A percentile compares a stretch with the other conserved stretches of the same genome.
These are phyloP conservation scores for Lenzites betulinus DNA, from an alignment of 768 basidiomycete species.

Conservation along the genomic window DNA sequence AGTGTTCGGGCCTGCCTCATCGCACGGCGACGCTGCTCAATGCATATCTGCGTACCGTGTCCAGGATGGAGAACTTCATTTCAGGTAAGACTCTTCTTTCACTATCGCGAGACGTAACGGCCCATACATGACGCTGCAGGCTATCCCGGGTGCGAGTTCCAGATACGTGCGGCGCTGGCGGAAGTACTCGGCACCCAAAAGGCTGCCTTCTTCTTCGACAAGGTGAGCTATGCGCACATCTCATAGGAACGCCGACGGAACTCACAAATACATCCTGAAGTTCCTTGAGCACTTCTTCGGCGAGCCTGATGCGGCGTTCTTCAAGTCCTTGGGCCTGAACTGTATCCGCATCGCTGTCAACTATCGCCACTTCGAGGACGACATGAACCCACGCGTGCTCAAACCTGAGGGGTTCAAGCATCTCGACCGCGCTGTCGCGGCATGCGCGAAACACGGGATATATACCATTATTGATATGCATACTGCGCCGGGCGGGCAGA, in stretches of 20 bases:
- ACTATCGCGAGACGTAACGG: neutral
- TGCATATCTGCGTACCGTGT: neutral
- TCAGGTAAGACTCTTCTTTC: slow-evolving; percentile 41
- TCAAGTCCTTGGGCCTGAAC: slow-evolving; percentile 78
- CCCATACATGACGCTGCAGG: slow-evolving; percentile 39
- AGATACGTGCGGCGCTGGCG: slow-evolving; percentile 68
- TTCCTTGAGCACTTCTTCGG: slow-evolving; percentile 86
- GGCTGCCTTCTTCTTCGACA: slow-evolving; percentile 80
- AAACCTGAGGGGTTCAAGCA: slow-evolving; percentile 79
- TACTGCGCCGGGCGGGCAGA: slow-evolving; percentile 73
- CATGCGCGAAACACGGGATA: slow-evolving; percentile 76
- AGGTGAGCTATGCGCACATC: slow-evolving; percentile 43
- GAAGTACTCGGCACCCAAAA: slow-evolving; percentile 65
- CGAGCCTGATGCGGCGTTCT: slow-evolving; percentile 75
- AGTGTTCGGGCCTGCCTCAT: neutral
- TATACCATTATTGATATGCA: slow-evolving; percentile 85
- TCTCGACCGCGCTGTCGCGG: slow-evolving; percentile 76
- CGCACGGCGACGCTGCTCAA: too few species aligned
- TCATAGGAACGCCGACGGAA: neutral
- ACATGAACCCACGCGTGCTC: slow-evolving; percentile 78
- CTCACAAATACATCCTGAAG: slow-evolving; percentile 24
- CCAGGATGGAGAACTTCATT: slow-evolving; percentile 78
- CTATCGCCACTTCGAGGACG: slow-evolving; percentile 78
- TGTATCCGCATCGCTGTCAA: slow-evolving; percentile 78
- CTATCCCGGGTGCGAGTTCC: slow-evolving; percentile 79